phyloP scores from a whole-genome alignment of 352 stramenopile species.

The Phytophthora meadii region DNA sequence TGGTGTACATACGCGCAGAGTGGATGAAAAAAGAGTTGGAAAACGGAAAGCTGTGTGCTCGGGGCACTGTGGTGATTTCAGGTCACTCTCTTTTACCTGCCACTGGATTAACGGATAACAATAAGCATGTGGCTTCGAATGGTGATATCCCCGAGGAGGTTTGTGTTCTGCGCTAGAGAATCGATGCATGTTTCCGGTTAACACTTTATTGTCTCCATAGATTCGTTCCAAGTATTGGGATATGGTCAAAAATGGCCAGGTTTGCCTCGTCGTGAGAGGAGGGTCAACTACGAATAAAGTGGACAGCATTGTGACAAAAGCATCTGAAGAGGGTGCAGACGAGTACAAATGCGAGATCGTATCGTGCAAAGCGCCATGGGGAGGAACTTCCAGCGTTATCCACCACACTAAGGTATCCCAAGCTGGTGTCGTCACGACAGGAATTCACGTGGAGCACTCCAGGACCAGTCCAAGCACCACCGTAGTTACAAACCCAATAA shows the following conservation, averaged over 20 bases:
- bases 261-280: slow-evolving; percentile 46
- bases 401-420: slow-evolving; percentile 58
- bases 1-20: slow-evolving; percentile 35
- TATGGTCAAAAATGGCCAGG: slow-evolving; percentile 47
- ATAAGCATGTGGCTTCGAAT: slow-evolving; percentile 7
- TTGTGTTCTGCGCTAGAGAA: slow-evolving; percentile 7
- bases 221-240: slow-evolving; percentile 44
- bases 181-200: background rate
- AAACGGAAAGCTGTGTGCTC: slow-evolving; percentile 81
- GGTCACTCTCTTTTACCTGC: slow-evolving; percentile 43
- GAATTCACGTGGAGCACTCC: slow-evolving; percentile 23
- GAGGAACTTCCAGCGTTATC: slow-evolving; percentile 29
- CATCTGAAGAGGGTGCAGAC: slow-evolving; percentile 39
- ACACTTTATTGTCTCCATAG: slow-evolving; percentile 17
- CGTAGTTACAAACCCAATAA: background rate
- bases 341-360: slow-evolving; percentile 73
- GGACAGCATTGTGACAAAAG: slow-evolving; percentile 46
- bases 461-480: slow-evolving; percentile 3
- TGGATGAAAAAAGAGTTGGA: slow-evolving; percentile 83
- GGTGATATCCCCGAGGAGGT: slow-evolving; percentile 31
- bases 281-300: slow-evolving; percentile 35
- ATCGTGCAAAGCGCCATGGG: slow-evolving; percentile 54
- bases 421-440: slow-evolving; percentile 44
- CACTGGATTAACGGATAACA: slow-evolving; percentile 17
- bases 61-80: slow-evolving; percentile 67